Conservation (phyloP, 1,284 basidiomycete genomes). For the Malassezia psittaci region DNA sequence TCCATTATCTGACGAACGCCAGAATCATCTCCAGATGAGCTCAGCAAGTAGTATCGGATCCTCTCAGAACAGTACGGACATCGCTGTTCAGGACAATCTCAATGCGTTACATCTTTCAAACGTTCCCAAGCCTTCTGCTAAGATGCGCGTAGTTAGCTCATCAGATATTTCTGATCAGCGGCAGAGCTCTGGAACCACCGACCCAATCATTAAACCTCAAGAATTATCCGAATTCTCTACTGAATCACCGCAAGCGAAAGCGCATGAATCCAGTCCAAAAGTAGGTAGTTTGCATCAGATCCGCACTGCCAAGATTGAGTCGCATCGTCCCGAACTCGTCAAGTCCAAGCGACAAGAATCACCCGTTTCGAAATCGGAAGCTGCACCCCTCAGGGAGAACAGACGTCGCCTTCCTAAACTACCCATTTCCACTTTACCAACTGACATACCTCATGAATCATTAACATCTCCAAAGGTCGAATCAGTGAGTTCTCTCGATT, state of each 20-base stretch:
- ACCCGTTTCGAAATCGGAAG: not conserved
- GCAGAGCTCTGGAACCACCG: not conserved
- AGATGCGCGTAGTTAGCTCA: no score
- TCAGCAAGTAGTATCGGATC: not conserved
- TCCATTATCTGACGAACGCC: not conserved
- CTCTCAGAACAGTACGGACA: not conserved
- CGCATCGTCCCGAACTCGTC: not conserved
- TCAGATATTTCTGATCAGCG: no score
- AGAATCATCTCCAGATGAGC: not conserved
- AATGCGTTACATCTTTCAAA: not conserved
- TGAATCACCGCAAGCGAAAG: not conserved
- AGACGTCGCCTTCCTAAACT: not conserved
- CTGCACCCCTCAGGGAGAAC: not conserved
- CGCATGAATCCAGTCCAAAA: not conserved
- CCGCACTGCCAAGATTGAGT: not conserved
- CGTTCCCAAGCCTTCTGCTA: not conserved
- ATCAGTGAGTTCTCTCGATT: not conserved
- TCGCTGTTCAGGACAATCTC: not conserved
- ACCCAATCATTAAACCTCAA: not conserved
- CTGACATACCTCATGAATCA: not conserved
- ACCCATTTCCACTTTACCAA: not conserved
- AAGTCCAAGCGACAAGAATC: not conserved
- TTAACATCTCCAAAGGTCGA: not conserved
- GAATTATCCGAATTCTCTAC: not conserved
- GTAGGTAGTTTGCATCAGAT: not conserved